Base-by-base conservation (phyloP, 306 rosid genomes). In the Castanea mollissima region DNA sequence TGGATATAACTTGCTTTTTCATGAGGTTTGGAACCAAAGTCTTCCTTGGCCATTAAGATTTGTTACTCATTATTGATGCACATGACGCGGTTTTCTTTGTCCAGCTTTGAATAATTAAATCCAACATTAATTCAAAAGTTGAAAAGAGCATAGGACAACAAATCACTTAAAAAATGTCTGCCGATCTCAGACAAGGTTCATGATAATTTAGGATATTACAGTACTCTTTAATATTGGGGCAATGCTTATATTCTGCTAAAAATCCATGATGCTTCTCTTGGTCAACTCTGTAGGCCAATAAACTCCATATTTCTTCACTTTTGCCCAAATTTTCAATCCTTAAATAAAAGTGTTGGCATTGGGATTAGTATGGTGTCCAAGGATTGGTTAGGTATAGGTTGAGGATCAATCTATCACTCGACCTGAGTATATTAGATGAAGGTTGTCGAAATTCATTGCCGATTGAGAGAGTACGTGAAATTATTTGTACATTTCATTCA, bases 41-140 rank as follows among this genome's bases (percentile, higher is more conserved):
- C 65, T 32, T 62, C 23, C 14, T 0, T 5, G 6, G 78, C 70
- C 71, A 34, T 71, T 62, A 56, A 83, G 80, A 79, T 77, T 79
- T 75, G 80, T 13, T 32, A 1, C 31, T 67, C 62, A 68, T 77
- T 69, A 41, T 71, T 41, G 78, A 78, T 58, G 83, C 85, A 58
- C 55, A 77, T 15, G 70, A 68, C 55, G 23, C n/a, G n/a, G 20
- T 35, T 67, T 64, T 34, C 51, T 29, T 46, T 23, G 25, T 59
- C 44, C 16, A 51, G 16, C 16, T 78, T 19, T 70, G 71, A 41
- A 23, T 23, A 23, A 23, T 23, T 23, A 1, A 23, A 51, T 51
- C 60, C 75, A 46, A 11, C 16, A 25, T 18, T 8, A 64, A 23
- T 41, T 41, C 46, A 19, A 51, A 46, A 73, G 77, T 81, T 83